phyloP scores from a whole-genome alignment of 805 yeast genomes.

The Jamesozyma rosinii region DNA sequence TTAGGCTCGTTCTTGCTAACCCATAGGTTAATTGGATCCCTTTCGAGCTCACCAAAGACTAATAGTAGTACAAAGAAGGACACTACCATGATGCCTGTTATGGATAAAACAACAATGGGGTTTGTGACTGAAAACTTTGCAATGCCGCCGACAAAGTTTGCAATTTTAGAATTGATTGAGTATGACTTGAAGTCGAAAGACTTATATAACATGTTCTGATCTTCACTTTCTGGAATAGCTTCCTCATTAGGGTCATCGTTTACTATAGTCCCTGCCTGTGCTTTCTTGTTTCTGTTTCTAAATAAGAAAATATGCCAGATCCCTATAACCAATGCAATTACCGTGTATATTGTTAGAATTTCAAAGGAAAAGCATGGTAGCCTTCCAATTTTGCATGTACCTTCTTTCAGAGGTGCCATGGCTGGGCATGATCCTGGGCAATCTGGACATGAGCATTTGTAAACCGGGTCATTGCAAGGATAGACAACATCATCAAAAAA shows the following conservation, averaged over 20 bases:
- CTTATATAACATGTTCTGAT: neutral
- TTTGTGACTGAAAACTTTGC: conserved; percentile 44
- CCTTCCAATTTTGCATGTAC: conserved; percentile 46
- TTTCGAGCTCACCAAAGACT: conserved; percentile 52
- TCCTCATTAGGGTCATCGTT: neutral
- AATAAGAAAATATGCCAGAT: conserved; percentile 14
- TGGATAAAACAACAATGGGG: conserved; percentile 47
- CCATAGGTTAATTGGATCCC: conserved; percentile 80
- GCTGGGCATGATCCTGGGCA: conserved; percentile 74
- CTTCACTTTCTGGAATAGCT: neutral
- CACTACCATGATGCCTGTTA: conserved; percentile 31
- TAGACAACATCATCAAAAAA: conserved; percentile 17
- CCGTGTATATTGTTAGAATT: conserved; percentile 43
- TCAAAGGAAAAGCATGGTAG: conserved; percentile 68
- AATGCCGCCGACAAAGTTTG: neutral
- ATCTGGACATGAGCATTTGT: conserved; percentile 83
- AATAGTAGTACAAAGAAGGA: conserved; percentile 32
- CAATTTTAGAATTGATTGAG: conserved; percentile 16
- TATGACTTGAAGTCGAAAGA: neutral
- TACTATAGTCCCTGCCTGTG: neutral
- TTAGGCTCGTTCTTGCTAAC: conserved; percentile 73
- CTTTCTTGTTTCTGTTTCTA: conserved; percentile 11
- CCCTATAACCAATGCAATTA: conserved; percentile 13
- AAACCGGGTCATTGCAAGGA: conserved; percentile 53
- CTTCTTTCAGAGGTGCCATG: conserved; percentile 39